These are phyloP conservation scores for Coelastrella sp. DNA, from an alignment of 139 green algal genomes.

Conservation along the genomic window DNA sequence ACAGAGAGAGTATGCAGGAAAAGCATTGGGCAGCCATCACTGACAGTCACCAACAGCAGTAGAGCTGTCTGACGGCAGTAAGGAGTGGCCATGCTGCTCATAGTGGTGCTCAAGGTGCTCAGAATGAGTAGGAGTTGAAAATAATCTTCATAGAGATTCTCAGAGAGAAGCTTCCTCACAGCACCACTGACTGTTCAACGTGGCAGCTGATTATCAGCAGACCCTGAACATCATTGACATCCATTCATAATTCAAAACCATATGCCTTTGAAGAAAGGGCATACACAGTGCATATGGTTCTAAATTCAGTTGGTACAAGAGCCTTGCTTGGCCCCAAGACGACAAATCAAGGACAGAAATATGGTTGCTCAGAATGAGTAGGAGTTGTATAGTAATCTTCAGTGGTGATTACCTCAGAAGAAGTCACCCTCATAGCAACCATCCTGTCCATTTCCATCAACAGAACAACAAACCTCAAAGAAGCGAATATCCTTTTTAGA, in stretches of 20 bases:
- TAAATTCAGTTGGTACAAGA: too few species aligned
- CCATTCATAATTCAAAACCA: background rate
- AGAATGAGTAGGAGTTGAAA: conserved; percentile 67
- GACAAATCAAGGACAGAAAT: too few species aligned
- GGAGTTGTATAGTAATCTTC: conserved; percentile 49
- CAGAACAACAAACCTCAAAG: background rate
- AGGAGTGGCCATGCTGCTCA: background rate
- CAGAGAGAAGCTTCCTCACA: conserved; percentile 13
- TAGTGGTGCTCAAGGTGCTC: conserved; percentile 11
- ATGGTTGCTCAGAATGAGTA: conserved; percentile 64
- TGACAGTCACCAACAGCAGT: background rate
- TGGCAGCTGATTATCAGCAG: too few species aligned
- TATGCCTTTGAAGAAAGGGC: background rate
- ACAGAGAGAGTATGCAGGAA: too few species aligned
- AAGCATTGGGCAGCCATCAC: background rate
- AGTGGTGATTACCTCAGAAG: background rate
- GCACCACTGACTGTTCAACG: too few species aligned
- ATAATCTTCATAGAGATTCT: conserved; percentile 29
- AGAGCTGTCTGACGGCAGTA: background rate
- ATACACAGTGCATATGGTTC: too few species aligned
- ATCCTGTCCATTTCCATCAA: background rate
- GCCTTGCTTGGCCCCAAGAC: too few species aligned
- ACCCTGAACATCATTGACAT: too few species aligned
- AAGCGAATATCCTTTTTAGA: too few species aligned
- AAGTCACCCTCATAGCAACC: conserved; percentile 31